Evolutionary conservation across 495 filamentous ascomycete genomes (phyloP).

Genomic region (Tuber indicum): DNA sequence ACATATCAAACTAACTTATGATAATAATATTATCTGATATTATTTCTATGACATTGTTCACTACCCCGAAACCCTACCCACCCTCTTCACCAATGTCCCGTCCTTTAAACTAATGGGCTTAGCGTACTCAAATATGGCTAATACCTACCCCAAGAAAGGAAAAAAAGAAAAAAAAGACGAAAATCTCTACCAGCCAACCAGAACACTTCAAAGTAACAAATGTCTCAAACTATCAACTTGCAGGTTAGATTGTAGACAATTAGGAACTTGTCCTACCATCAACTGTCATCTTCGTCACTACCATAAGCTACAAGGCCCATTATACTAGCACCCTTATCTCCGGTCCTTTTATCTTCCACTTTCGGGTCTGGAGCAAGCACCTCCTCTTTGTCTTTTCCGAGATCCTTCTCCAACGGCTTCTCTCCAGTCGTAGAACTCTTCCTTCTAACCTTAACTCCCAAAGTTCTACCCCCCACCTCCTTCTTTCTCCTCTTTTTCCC

Average conservation of each 20-base stretch:
- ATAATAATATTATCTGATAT: too few relatives aligned
- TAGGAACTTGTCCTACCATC: neutral
- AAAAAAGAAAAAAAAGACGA: too few relatives aligned
- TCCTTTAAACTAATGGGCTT: too few relatives aligned
- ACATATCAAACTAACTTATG: too few relatives aligned
- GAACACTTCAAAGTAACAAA: too few relatives aligned
- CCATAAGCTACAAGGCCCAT: slow-evolving; percentile 33
- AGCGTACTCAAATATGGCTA: too few relatives aligned
- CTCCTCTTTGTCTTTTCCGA: neutral
- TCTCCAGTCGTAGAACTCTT: slow-evolving; percentile 4
- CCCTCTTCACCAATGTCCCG: too few relatives aligned
- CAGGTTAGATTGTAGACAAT: neutral
- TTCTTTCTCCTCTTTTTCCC: slow-evolving; percentile 29
- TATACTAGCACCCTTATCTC: slow-evolving; percentile 8
- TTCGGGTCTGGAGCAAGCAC: neutral
- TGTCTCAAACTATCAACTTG: too few relatives aligned
- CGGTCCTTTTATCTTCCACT: slow-evolving; percentile 8
- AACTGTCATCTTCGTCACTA: slow-evolving; percentile 26
- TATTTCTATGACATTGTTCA: too few relatives aligned
- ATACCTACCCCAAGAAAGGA: too few relatives aligned
- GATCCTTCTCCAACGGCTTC: neutral
- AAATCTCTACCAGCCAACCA: too few relatives aligned
- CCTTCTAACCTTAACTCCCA: slow-evolving; percentile 29
- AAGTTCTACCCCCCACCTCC: slow-evolving; percentile 13
- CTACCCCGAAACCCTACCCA: too few relatives aligned